phyloP scores from a whole-genome alignment of 1,284 basidiomycete genomes.

The Neonothopanus nambi region DNA sequence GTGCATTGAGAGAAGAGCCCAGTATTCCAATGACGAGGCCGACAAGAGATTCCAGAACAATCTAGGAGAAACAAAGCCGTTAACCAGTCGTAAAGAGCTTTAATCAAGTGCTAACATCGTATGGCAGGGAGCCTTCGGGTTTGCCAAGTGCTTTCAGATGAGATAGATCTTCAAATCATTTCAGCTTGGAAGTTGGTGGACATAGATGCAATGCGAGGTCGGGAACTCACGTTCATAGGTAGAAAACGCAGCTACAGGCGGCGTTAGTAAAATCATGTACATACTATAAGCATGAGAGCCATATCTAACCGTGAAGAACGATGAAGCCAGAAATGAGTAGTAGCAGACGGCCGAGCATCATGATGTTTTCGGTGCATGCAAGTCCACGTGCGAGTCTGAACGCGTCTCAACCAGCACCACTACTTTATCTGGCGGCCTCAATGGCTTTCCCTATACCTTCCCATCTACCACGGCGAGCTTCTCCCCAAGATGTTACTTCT shows the following conservation, averaged over 20 bases:
- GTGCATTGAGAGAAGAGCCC: constrained; percentile 70
- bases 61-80: constrained; percentile 43
- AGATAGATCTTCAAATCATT: constrained; percentile 55
- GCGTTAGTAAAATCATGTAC: constrained; percentile 3
- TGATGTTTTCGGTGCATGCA: constrained; percentile 22
- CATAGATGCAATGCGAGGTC: not conserved
- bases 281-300: not conserved
- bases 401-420: constrained; percentile 3
- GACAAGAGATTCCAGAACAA: constrained; percentile 65
- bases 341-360: constrained; percentile 47
- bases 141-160: constrained; percentile 71
- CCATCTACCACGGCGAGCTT: constrained; percentile 60
- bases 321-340: constrained; percentile 44
- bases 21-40: constrained; percentile 69
- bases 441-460: constrained; percentile 75
- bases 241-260: constrained; percentile 39
- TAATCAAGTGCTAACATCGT: constrained; percentile 52
- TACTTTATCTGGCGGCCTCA: constrained; percentile 12
- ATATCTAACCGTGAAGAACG: constrained; percentile 52
- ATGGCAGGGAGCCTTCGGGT: constrained; percentile 64
- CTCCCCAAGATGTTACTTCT: constrained; percentile 63
- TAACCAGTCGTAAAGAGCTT: not conserved
- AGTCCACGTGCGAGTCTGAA: constrained; percentile 9
- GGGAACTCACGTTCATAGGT: constrained; percentile 63
- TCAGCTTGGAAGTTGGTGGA: not conserved